Evolutionary conservation across 2,329 filamentous ascomycete genomes (phyloP), one percentile per base, ranked within the genome.

Genomic region (Paraphoma sp.): DNA sequence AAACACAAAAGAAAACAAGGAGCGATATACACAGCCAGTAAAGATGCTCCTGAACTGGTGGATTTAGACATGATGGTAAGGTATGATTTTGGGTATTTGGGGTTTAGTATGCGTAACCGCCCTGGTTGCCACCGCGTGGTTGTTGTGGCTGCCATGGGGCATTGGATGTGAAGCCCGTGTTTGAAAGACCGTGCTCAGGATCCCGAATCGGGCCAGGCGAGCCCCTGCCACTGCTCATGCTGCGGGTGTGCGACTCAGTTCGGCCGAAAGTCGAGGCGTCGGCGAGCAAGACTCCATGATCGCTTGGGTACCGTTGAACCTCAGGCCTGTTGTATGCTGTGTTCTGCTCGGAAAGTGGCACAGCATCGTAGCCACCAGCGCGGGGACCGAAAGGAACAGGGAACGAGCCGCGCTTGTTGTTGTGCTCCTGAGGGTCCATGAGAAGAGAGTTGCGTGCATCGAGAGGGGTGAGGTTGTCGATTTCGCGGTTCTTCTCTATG

Each of bases 361-460:
- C 72, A 5, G 65, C 68, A 42, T 78, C 74, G 65, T 78, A 78
- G 51, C 73, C 67, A 33, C 56, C 72, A 38, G 65, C 64, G 23
- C 68, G 67, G 46, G 62, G 68, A 11, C 65, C 71, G 36, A 72
- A 74, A 16, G 68, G 69, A 40, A 63, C 62, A 7, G 71, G 69
- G 30, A 72, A 58, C 6, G 71, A 73, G 48, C 54, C 70, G 60
- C 72, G 69, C 69, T 79, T 80, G 72, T 54, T 54, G 36, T 7
- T 28, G 30, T 79, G 80, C 33, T 79, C 78, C 43, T 77, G 76
- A 12, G 85, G 84, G 50, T 89, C 86, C 76, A 92, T 87, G 56
- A 97, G 87, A 17, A 97, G 86, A 11, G 90, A 93, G 81, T 94
- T 94, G 72, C 91, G 90, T 1, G 92, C 90, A 70, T 96, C 91